Conservation (phyloP, 1,284 basidiomycete genomes). For the Erythrobasidium hasegawianum region DNA sequence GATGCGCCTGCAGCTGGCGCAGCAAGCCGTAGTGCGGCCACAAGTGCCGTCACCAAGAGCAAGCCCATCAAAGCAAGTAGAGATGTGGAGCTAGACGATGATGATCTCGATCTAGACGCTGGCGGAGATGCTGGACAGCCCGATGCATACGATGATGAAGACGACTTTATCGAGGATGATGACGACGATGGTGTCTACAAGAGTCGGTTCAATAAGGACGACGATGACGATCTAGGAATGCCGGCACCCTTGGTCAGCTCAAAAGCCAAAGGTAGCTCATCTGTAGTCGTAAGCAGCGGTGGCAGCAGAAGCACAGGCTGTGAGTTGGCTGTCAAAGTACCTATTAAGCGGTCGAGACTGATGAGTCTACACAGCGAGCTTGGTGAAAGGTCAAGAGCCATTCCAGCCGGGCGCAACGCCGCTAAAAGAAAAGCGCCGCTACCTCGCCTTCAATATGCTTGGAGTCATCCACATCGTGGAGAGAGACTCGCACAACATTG, state of each 20-base stretch:
- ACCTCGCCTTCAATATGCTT: constrained; percentile 91
- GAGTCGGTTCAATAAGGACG: constrained; percentile 5
- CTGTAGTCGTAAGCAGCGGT: constrained; percentile 10
- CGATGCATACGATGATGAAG: constrained; percentile 24
- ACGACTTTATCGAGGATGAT: constrained; percentile 34
- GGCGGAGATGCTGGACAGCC: constrained; percentile 48
- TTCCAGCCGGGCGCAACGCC: constrained; percentile 95
- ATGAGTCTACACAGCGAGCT: not conserved
- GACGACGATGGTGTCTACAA: constrained; percentile 36
- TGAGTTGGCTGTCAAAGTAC: no score
- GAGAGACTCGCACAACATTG: constrained; percentile 84
- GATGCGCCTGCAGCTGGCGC: constrained; percentile 38
- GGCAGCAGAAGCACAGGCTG: constrained; percentile 3
- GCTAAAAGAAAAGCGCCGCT: constrained; percentile 77
- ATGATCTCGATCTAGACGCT: constrained; percentile 39
- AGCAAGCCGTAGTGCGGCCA: constrained; percentile 15
- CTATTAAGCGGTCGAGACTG: no score
- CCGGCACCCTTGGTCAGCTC: constrained; percentile 8
- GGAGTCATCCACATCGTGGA: constrained; percentile 89
- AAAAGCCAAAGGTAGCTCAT: not conserved
- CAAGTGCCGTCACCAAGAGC: constrained; percentile 18
- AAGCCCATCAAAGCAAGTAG: constrained; percentile 48
- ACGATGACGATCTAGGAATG: constrained; percentile 13
- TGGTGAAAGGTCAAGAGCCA: constrained; percentile 62
- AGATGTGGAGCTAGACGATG: constrained; percentile 52